Base-by-base conservation (phyloP, 805 yeast genomes). In the Ogataea methanolica region DNA sequence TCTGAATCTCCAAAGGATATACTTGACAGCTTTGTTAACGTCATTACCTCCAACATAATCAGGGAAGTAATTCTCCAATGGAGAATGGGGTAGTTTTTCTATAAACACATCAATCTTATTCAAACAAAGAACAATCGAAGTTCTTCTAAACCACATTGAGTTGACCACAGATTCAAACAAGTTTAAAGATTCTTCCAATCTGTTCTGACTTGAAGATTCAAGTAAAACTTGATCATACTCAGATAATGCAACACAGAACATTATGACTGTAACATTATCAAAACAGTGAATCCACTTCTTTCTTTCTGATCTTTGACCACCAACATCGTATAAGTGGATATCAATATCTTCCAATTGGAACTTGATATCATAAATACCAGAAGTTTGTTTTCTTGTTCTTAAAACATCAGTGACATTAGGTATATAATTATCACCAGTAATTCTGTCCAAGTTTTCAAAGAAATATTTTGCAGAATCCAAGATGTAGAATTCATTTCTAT, bases 271-370 rank as follows among this genome's bases (percentile, higher is more conserved):
- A 33, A 91, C 97, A 57, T 90, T 89, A 65, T 90, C 96, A 59
- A 94, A 94, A 62, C 96, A 88, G 67, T 94, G 95, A 52, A 94
- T 90, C 99, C 99, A 94, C 67, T 94, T 92, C 61, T 87, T 88
- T 45, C 99, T 82, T 70, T 94, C 99, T 3, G 95, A 82, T 58
- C 99, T 75, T 67, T 94, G 99, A 1, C 97, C 97, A 53, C 97
- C 97, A 42, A 91, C 97, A 65, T 91, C 97, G 60, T 73, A 82
- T 57, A 85, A 72, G 57, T 82, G 87, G 43, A 84, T 69, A 56
- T 76, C 75, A 37, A 83, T 63, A 26, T 80, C 82, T 40, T 86
- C 89, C 79, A 90, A 76, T 50, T 81, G 82, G 59, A 91, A 87
- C 48, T 78, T 74, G 49, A 88, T 82, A 63, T 90, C 97, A 58